Conservation (phyloP, 371 early-diverging fungal genomes). For the Quaeritorhiza haematococci region DNA sequence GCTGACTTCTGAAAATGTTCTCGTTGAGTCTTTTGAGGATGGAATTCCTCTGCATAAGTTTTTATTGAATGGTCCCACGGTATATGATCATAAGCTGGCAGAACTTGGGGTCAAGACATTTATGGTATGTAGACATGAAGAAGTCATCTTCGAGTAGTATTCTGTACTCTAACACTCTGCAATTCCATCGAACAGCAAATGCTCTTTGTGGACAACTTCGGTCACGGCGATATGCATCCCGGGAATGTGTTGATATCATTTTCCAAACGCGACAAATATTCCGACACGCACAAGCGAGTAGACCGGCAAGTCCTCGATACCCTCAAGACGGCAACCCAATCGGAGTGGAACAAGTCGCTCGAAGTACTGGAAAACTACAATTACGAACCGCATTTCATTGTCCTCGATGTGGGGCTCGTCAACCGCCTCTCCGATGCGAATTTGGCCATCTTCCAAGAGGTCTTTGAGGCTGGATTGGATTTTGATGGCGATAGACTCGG, state of each 20-base stretch:
- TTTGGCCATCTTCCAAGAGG: conserved; percentile 81
- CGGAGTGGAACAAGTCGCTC: conserved; percentile 4
- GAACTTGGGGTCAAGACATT: conserved; percentile 68
- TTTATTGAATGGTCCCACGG: conserved; percentile 43
- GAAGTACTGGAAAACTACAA: conserved; percentile 39
- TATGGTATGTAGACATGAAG: conserved; percentile 34
- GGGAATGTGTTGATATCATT: conserved; percentile 5
- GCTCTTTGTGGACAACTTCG: conserved; percentile 87
- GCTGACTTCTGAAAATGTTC: conserved; percentile 61
- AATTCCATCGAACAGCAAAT: conserved; percentile 49
- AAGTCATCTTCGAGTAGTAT: background rate
- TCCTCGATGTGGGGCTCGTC: conserved; percentile 88
- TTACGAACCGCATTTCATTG: conserved; percentile 70
- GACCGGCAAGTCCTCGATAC: conserved; percentile 8
- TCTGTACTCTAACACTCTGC: background rate
- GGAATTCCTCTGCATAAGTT: conserved; percentile 72
- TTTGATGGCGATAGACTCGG: conserved; percentile 82
- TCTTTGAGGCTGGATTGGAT: conserved; percentile 79
- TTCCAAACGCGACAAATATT: background rate
- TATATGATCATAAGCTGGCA: conserved; percentile 68
- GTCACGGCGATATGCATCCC: conserved; percentile 91
- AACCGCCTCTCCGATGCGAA: conserved; percentile 66
- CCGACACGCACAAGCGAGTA: background rate
- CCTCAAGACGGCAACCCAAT: background rate
- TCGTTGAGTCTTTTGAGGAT: conserved; percentile 79